Base-by-base conservation (phyloP, 140 eudicot species). In the Anethum foeniculum region DNA sequence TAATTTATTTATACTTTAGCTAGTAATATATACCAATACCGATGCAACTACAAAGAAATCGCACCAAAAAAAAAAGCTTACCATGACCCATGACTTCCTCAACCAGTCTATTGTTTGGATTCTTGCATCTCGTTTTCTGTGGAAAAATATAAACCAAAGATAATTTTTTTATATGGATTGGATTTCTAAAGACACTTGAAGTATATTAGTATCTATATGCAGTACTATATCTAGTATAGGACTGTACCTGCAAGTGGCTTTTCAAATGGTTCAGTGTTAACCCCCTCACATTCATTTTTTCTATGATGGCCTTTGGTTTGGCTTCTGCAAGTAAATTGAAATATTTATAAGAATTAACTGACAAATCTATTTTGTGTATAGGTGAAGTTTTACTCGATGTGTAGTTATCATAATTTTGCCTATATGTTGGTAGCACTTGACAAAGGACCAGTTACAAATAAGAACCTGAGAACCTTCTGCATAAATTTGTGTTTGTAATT, bases 161-260 rank as follows among this genome's bases (percentile, higher is more conserved):
- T n/a, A 62, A 11, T 8, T 10, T 11, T 56, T 25, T 25, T 62
- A 27, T n/a, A 62, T 25, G 71, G 30, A 25, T 25, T n/a, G 36
- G 30, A 25, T 25, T n/a, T 62, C 36, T 27, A 25, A 62, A 62
- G 71, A 62, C 36, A 62, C 18, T 62, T 25, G 6, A 2, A 25
- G 71, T 10, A 11, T 25, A 27, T 27, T 62, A 62, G 71, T 62
- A 62, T 62, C 52, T 47, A 58, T 58, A 1, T 58, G 68, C 68
- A 16, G 23, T 51, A 51, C 62, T 6, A 62, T 62, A 25, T 62
- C 36, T 62, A 62, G 71, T 68, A 68, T 9, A 15, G 2, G 11
- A 16, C 21, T 34, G 43, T 28, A 68, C 74, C 74, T 68, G 74
- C 74, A 68, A 68, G 43, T 68, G 74, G 74, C 74, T 68, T 28